Conservation (phyloP, 139 green algal species). For the Asterochloris sp. region DNA sequence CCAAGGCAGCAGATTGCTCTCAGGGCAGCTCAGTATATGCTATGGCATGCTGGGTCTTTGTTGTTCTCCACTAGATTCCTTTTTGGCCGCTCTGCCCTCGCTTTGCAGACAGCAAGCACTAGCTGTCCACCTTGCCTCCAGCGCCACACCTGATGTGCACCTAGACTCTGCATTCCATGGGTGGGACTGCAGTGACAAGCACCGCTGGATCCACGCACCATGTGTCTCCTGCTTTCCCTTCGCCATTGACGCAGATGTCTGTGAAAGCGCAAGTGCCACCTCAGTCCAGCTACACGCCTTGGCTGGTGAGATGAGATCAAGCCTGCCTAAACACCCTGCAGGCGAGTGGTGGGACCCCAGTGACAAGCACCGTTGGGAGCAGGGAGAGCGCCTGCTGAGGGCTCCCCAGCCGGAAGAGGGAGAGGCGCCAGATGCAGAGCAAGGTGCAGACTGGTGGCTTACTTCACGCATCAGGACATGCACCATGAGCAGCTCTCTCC, state of each 20-base stretch:
- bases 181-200: slow-evolving; percentile 7
- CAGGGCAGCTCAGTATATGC: neutral
- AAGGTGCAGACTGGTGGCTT: neutral
- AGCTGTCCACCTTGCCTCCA: too few species aligned
- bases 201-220: neutral
- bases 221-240: too few species aligned
- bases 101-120: too few species aligned
- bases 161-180: neutral
- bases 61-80: neutral
- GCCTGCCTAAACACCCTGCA: neutral
- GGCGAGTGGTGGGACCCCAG: slow-evolving; percentile 12
- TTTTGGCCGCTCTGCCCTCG: too few species aligned
- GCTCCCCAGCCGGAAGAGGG: slow-evolving; percentile 28
- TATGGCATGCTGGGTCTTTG: neutral
- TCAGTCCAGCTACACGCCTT: too few species aligned
- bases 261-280: too few species aligned
- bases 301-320: too few species aligned
- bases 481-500: neutral
- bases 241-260: too few species aligned
- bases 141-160: too few species aligned
- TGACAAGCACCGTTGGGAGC: neutral
- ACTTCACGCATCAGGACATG: neutral
- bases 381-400: slow-evolving; percentile 18
- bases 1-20: too few species aligned
- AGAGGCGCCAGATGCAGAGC: slow-evolving; percentile 21